A percentile compares a stretch with the other conserved stretches of the same genome.
phyloP scores from a whole-genome alignment of 2,329 filamentous ascomycete genomes.

The Epicoccum nigrum region DNA sequence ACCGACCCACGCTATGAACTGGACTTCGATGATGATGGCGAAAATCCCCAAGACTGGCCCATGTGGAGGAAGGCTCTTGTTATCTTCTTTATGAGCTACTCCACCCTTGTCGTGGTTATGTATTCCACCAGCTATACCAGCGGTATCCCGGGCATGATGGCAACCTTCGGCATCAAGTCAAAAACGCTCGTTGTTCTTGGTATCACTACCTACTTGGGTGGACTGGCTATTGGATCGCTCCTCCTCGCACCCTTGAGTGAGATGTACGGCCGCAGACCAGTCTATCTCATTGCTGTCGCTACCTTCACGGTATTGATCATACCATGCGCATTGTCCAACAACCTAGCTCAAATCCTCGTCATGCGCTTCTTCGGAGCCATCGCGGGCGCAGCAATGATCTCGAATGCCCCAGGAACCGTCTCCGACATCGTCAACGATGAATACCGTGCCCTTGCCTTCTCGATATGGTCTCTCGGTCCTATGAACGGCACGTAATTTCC shows the following conservation, averaged over 20 bases:
- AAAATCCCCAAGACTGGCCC: conserved; percentile 73
- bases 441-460: conserved; percentile 80
- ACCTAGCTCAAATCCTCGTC: conserved; percentile 71
- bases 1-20: conserved; percentile 70
- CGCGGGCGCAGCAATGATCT: conserved; percentile 79
- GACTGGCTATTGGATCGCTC: conserved; percentile 73
- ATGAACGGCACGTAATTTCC: conserved; percentile 65
- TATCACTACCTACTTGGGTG: conserved; percentile 78
- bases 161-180: conserved; percentile 65
- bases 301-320: conserved; percentile 73
- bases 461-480: conserved; percentile 81
- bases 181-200: conserved; percentile 73
- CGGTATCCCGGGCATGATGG: conserved; percentile 70
- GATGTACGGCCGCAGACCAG: conserved; percentile 68
- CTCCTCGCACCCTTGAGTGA: conserved; percentile 76
- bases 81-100: conserved; percentile 62
- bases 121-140: conserved; percentile 81
- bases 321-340: conserved; percentile 72
- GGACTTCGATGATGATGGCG: conserved; percentile 66
- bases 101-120: conserved; percentile 59
- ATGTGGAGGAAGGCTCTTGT: conserved; percentile 63
- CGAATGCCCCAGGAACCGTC: conserved; percentile 81
- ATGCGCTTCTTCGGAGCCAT: conserved; percentile 76
- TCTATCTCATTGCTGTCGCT: conserved; percentile 70
- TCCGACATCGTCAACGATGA: conserved; percentile 84